Evolutionary conservation across 371 early-diverging fungal species (phyloP).

Genomic region (Mortierella sp.): DNA sequence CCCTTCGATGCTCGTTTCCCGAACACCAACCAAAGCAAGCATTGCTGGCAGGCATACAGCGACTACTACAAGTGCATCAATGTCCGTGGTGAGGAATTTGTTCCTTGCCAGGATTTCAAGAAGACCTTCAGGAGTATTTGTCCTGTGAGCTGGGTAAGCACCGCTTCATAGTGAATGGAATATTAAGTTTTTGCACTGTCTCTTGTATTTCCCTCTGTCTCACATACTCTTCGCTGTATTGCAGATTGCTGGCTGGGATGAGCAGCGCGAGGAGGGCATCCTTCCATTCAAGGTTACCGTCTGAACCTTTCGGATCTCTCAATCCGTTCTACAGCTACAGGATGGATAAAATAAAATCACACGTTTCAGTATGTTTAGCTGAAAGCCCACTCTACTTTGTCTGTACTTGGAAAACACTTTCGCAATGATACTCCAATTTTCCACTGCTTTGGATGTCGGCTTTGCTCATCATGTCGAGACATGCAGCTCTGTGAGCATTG

Average conservation of each 20-base stretch:
- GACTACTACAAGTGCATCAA: slow-evolving; percentile 91
- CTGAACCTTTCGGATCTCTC: slow-evolving; percentile 8
- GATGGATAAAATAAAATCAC: too few species aligned
- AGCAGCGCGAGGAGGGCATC: slow-evolving; percentile 83
- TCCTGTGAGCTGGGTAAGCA: slow-evolving; percentile 87
- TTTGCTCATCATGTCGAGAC: too few species aligned
- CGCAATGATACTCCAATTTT: too few species aligned
- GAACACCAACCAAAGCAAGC: slow-evolving; percentile 96
- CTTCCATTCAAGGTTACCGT: slow-evolving; percentile 74
- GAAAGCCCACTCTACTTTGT: too few species aligned
- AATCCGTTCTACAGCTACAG: neutral
- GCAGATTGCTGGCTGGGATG: slow-evolving; percentile 87
- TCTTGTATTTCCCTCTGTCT: too few species aligned
- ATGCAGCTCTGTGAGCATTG: too few species aligned
- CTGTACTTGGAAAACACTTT: too few species aligned
- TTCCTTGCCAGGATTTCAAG: slow-evolving; percentile 89
- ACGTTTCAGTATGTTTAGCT: too few species aligned
- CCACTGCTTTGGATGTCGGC: too few species aligned
- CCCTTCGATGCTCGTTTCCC: slow-evolving; percentile 84
- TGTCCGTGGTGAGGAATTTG: slow-evolving; percentile 91
- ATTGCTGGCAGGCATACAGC: slow-evolving; percentile 96
- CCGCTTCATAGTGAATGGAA: neutral
- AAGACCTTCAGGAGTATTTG: slow-evolving; percentile 83
- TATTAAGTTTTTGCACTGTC: too few species aligned
- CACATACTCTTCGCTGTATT: too few species aligned